Evolutionary conservation across 2,329 filamentous ascomycete species (phyloP).

Genomic region (Hymenoscyphus salicellus): DNA sequence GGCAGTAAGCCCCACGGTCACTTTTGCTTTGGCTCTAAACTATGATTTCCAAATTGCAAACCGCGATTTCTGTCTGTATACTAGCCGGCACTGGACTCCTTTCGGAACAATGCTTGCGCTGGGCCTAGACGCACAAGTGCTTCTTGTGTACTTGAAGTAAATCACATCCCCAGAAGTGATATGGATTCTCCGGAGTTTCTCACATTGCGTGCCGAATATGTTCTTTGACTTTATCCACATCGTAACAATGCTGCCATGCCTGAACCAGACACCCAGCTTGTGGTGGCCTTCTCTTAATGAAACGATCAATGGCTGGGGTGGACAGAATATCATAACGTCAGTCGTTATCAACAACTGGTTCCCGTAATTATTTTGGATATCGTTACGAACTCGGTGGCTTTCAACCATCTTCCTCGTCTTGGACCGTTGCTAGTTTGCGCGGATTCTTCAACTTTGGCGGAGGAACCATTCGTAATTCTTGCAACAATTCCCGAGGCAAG

Average conservation of each 20-base stretch:
- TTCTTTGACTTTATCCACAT: no score
- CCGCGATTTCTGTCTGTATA: no score
- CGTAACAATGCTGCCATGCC: neutral
- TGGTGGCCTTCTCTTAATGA: neutral
- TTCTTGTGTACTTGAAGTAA: no score
- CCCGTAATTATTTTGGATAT: neutral
- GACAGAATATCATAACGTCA: neutral
- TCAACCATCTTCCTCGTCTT: constrained; percentile 43
- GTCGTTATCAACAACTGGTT: neutral
- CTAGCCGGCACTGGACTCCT: no score
- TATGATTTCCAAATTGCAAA: no score
- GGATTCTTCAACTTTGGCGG: constrained; percentile 48
- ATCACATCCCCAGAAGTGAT: no score
- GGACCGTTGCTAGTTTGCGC: constrained; percentile 37
- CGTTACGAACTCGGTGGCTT: neutral
- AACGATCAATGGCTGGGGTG: neutral
- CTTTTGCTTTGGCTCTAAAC: no score
- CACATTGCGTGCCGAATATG: no score
- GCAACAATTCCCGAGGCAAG: constrained; percentile 76
- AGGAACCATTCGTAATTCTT: constrained; percentile 72
- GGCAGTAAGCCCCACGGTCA: no score
- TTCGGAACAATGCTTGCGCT: no score
- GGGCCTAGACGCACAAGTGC: no score
- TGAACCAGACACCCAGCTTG: neutral
- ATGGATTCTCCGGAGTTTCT: no score